A percentile compares a stretch with the other conserved stretches of the same genome.
These are phyloP conservation scores for Geranium rotundifolium DNA, from an alignment of 345 rosid genomes.

Conservation along the genomic window DNA sequence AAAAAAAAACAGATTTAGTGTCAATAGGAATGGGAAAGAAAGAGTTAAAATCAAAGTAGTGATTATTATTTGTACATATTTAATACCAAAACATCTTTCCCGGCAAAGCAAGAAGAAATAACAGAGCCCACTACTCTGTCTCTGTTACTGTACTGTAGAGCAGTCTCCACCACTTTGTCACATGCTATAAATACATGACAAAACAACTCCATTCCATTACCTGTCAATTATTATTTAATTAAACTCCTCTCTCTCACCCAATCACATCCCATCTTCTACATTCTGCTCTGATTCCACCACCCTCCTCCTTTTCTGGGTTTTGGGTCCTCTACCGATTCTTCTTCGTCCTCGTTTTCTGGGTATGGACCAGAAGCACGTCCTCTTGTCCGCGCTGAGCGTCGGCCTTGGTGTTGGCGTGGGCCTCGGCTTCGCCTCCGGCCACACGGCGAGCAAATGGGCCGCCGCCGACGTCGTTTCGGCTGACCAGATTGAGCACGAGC, in stretches of 20 bases:
- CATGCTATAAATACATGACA: too few species aligned
- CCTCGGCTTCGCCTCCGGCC: constrained; percentile 72
- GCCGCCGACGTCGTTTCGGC: constrained; percentile 40
- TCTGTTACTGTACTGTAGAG: too few species aligned
- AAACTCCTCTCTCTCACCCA: neutral
- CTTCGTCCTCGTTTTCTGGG: neutral
- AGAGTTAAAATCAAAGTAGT: too few species aligned
- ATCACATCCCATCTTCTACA: neutral
- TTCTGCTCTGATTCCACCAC: neutral
- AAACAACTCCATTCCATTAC: too few species aligned
- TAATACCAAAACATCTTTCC: too few species aligned
- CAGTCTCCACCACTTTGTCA: too few species aligned
- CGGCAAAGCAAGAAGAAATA: too few species aligned
- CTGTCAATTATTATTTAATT: too few species aligned
- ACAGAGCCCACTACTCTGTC: too few species aligned
- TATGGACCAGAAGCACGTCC: constrained; percentile 70
- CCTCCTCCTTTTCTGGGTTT: neutral
- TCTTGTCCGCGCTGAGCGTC: constrained; percentile 67
- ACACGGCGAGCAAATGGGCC: constrained; percentile 46
- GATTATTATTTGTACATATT: too few species aligned
- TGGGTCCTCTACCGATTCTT: neutral
- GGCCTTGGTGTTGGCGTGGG: constrained; percentile 94
- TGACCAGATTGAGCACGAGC: constrained; percentile 73
- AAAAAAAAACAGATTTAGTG: too few species aligned
- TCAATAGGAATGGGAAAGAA: too few species aligned